Evolutionary conservation across 495 filamentous ascomycete genomes (phyloP).

Genomic region (Aspergillus ellipticus): DNA sequence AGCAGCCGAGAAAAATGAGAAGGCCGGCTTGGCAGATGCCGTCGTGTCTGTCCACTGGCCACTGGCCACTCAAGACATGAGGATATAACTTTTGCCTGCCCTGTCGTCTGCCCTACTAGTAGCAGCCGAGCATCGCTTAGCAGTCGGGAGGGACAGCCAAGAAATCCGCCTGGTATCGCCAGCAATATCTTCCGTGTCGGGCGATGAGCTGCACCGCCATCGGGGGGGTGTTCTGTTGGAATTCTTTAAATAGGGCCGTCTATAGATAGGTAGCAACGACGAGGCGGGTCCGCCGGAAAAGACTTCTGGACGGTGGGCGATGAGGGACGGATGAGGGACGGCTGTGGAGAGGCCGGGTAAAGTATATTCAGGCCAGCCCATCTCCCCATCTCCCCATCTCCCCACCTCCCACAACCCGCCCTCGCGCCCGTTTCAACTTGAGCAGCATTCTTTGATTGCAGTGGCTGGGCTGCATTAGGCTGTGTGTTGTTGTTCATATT

Average conservation of each 20-base stretch:
- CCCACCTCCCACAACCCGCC: neutral
- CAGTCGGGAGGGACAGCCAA: neutral
- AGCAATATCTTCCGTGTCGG: too few relatives aligned
- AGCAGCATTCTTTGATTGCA: too few relatives aligned
- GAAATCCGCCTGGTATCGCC: too few relatives aligned
- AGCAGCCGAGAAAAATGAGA: neutral
- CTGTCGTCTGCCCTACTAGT: too few relatives aligned
- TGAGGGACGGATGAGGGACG: neutral
- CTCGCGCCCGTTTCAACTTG: too few relatives aligned
- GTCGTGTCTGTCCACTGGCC: too few relatives aligned
- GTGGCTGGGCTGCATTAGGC: too few relatives aligned
- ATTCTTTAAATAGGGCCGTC: neutral
- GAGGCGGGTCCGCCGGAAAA: neutral
- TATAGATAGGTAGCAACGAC: neutral
- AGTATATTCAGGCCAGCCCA: neutral
- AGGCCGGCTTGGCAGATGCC: neutral
- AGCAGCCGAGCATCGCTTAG: neutral
- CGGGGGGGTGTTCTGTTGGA: neutral
- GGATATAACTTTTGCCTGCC: conserved; percentile 2
- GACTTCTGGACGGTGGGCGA: neutral
- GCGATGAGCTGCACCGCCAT: too few relatives aligned
- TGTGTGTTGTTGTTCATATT: too few relatives aligned
- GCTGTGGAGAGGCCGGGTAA: neutral
- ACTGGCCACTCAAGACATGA: neutral
- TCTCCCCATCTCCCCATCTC: neutral